Evolutionary conservation across 257 asterid species (phyloP).

Genomic region (Rehmannia glutinosa): DNA sequence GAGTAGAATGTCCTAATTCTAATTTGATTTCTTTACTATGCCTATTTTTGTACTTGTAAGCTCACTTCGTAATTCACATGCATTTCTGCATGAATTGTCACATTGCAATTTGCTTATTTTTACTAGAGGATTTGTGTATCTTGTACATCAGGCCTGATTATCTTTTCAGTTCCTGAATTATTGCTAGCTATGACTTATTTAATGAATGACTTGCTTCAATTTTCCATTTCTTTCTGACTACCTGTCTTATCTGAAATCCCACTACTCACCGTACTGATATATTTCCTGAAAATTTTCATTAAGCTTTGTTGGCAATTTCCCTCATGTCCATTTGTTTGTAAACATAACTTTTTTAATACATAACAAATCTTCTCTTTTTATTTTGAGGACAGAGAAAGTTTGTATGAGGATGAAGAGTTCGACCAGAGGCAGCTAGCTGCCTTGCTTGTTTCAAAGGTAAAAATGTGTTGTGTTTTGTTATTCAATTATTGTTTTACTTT

Average conservation of each 20-base stretch:
- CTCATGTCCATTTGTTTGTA: neutral
- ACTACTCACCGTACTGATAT: too few relatives aligned
- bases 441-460: constrained; percentile 83
- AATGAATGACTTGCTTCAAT: neutral
- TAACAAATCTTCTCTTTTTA: neutral
- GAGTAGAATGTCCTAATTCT: neutral
- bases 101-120: neutral
- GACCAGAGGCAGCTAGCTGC: constrained; percentile 83
- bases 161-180: neutral
- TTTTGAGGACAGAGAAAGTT: constrained; percentile 52
- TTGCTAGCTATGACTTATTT: neutral
- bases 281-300: neutral
- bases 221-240: neutral
- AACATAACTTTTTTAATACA: neutral
- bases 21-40: neutral
- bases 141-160: neutral
- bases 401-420: constrained; percentile 73
- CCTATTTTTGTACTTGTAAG: neutral
- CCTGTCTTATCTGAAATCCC: neutral
- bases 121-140: neutral
- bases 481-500: neutral
- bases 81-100: neutral
- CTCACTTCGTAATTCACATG: neutral
- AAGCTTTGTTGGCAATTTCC: neutral
- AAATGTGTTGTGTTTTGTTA: neutral